Evolutionary conservation across 208 protist genomes (phyloP).

Genomic region (Trypanosoma rangeli): DNA sequence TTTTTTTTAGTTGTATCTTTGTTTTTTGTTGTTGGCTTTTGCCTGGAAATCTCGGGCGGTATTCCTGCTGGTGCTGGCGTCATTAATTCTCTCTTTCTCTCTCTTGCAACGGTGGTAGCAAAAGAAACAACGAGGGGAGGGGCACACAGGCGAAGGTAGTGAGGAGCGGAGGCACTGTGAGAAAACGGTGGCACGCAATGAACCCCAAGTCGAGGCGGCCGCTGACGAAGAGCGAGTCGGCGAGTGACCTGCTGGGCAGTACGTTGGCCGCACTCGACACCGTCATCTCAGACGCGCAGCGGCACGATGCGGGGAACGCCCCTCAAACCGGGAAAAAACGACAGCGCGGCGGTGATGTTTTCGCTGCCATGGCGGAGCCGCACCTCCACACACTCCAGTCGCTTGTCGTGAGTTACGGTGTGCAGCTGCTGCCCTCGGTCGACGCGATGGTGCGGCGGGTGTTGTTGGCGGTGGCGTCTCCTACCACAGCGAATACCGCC

Average conservation of each 20-base stretch:
- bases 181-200: not conserved
- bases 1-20: not conserved
- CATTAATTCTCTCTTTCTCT: constrained; percentile 4
- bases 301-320: constrained; percentile 22
- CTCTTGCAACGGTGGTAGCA: not conserved
- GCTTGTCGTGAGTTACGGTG: constrained; percentile 34
- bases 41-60: not conserved
- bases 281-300: constrained; percentile 53
- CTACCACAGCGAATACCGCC: constrained; percentile 32
- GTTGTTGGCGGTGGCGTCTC: constrained; percentile 44
- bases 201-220: constrained; percentile 9
- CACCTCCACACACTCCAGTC: constrained; percentile 41
- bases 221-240: not conserved
- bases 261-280: constrained; percentile 45
- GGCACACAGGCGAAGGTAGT: not conserved
- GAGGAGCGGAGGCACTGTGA: not conserved
- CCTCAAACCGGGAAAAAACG: constrained; percentile 1
- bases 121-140: not conserved
- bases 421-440: constrained; percentile 60
- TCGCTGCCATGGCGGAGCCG: constrained; percentile 48
- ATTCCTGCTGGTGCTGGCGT: not conserved
- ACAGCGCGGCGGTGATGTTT: constrained; percentile 25
- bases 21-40: not conserved
- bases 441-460: constrained; percentile 51
- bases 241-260: constrained; percentile 28